These are phyloP conservation scores for Blastobotrys malaysiensis DNA, from an alignment of 1,139 yeast genomes.

Conservation along the genomic window DNA sequence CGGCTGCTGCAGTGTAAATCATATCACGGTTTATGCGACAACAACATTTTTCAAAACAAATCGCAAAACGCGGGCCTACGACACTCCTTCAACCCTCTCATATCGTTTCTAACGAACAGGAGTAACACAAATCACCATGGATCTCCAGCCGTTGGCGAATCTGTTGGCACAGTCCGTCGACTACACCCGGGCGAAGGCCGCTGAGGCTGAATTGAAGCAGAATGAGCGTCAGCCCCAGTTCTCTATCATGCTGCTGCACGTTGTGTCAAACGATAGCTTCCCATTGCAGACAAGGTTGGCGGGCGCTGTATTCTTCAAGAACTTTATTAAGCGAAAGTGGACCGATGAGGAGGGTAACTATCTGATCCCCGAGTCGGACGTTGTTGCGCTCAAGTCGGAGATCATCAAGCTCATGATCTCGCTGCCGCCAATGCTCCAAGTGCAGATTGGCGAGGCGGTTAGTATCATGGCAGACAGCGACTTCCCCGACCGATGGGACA, in stretches of 20 bases:
- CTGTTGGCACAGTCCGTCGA: constrained; percentile 21
- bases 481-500: constrained; percentile 87
- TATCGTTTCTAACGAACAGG: neutral
- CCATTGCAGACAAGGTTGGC: constrained; percentile 67
- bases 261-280: constrained; percentile 61
- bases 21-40: neutral
- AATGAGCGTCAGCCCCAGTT: constrained; percentile 69
- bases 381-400: constrained; percentile 62
- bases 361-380: constrained; percentile 56
- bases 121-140: constrained; percentile 3
- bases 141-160: constrained; percentile 16
- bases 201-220: constrained; percentile 13
- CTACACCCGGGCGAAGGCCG: constrained; percentile 20
- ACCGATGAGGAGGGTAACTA: constrained; percentile 83
- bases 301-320: constrained; percentile 86
- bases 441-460: constrained; percentile 91
- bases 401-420: constrained; percentile 79
- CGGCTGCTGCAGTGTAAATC: neutral
- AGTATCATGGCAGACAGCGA: constrained; percentile 93
- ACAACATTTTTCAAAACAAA: neutral
- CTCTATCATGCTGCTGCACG: constrained; percentile 65
- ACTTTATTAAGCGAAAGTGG: constrained; percentile 81
- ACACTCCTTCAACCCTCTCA: neutral
- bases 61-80: neutral
- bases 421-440: constrained; percentile 69